Evolutionary conservation across 441 rosid species (phyloP).

Genomic region (Adansonia gregorii): DNA sequence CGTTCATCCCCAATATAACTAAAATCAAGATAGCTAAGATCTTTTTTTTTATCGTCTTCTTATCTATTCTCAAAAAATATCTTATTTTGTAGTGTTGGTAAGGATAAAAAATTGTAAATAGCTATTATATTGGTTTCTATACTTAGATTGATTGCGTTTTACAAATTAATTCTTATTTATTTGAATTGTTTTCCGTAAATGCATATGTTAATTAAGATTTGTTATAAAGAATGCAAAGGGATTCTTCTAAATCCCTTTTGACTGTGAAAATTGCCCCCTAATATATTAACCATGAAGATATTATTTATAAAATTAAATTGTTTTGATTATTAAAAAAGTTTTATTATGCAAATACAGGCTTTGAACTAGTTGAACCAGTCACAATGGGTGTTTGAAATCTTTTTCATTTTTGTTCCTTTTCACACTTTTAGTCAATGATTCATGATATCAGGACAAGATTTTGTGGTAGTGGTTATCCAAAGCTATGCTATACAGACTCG

Average conservation of each 20-base stretch:
- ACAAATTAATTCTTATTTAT: background rate
- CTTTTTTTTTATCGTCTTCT: too few species aligned
- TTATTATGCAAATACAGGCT: background rate
- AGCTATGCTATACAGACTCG: too few species aligned
- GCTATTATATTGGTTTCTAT: slow-evolving; percentile 1
- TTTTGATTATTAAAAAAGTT: background rate
- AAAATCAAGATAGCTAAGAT: too few species aligned
- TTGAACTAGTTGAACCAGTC: background rate
- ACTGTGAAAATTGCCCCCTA: too few species aligned
- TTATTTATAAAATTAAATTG: background rate
- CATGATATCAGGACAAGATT: slow-evolving; percentile 26
- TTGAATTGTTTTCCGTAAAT: background rate
- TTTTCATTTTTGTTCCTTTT: background rate
- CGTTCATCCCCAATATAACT: too few species aligned
- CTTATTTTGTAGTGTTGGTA: too few species aligned
- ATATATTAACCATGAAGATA: too few species aligned
- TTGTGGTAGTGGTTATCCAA: slow-evolving; percentile 21
- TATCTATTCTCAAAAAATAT: too few species aligned
- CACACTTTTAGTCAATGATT: slow-evolving; percentile 27
- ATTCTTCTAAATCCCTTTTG: too few species aligned
- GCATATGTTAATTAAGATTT: background rate
- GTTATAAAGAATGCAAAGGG: too few species aligned
- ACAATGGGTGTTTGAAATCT: background rate
- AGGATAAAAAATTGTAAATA: background rate
- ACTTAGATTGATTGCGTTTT: background rate